Base-by-base conservation (phyloP, 2,329 filamentous ascomycete genomes). In the Didymella glomerata region DNA sequence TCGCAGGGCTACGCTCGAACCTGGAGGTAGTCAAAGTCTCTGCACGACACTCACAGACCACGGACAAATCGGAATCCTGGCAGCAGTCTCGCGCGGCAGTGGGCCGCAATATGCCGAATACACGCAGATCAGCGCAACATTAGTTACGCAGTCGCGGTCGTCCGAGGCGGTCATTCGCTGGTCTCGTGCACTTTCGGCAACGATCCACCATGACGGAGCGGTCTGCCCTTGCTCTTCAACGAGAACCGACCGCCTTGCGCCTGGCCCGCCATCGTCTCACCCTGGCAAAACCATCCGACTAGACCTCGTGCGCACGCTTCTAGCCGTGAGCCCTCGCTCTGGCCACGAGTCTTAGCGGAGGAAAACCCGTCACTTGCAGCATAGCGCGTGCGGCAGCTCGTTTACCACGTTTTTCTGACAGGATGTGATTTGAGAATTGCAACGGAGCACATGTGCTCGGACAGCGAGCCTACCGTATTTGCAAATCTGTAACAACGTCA, bases 31-130 rank as follows among this genome's bases (percentile, higher is more conserved):
- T 41, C 20, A 24, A 13, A 24, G 20, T 41, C 24, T 41, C n/a
- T 11, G 38, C 38, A 41, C 10, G 18, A 41, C 20, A 1, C 32
- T 40, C 25, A 38, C 40, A 57, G 24, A 61, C 49, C 16, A 46
- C 57, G 40, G 59, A 48, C 68, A 62, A 65, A 68, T 71, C 68
- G 66, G 67, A 65, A 59, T 44, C 27, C 24, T 40, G 24, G 57
- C 64, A 64, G 68, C 64, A 63, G 50, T 61, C 61, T 44, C 30
- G 38, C 32, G 57, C 60, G 60, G 58, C 61, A 58, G 61, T 62
- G 59, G 50, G 52, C 62, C 61, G 57, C 61, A 62, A 63, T 61
- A 52, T 64, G 56, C 63, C 61, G 67, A 63, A 62, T 54, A 55
- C 52, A 38, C 59, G 63, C 63, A 58, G 52, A 60, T 65, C 61